These are phyloP conservation scores for Leishmania aethiopica DNA, from an alignment of 208 protist species.

Conservation along the genomic window DNA sequence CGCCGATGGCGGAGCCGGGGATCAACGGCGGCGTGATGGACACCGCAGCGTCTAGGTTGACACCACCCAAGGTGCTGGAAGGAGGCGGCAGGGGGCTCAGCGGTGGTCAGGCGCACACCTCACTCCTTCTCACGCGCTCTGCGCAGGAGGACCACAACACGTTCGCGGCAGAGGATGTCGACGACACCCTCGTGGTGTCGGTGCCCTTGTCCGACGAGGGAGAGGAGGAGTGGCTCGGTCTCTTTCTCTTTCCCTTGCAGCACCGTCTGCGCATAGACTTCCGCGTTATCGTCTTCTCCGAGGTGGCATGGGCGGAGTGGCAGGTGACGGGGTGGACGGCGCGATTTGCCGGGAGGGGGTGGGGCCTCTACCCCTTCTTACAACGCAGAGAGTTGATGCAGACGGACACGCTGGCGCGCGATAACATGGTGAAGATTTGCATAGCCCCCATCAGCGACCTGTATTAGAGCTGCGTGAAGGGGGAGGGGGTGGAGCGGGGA, in stretches of 20 bases:
- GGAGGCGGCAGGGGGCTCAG: not conserved
- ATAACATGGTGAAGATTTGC: slow-evolving; percentile 79
- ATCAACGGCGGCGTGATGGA: slow-evolving; percentile 11
- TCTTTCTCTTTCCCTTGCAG: slow-evolving; percentile 65
- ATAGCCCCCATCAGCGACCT: slow-evolving; percentile 65
- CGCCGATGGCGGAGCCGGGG: slow-evolving; percentile 5
- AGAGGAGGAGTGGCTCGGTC: slow-evolving; percentile 59
- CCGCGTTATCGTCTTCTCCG: slow-evolving; percentile 72
- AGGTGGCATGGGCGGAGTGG: slow-evolving; percentile 74
- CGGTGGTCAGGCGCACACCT: not conserved
- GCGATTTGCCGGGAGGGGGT: slow-evolving; percentile 61
- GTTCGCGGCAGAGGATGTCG: not conserved
- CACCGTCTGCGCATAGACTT: slow-evolving; percentile 72
- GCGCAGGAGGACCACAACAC: not conserved
- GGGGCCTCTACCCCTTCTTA: slow-evolving; percentile 72
- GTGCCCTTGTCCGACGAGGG: slow-evolving; percentile 7
- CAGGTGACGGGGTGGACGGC: slow-evolving; percentile 57
- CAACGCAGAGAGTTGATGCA: slow-evolving; percentile 67
- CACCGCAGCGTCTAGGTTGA: not conserved
- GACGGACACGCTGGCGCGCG: slow-evolving; percentile 61
- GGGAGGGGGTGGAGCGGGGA: not conserved
- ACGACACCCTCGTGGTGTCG: not conserved
- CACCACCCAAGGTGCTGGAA: not conserved
- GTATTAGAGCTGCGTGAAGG: slow-evolving; percentile 37
- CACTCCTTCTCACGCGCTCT: slow-evolving; percentile 9